phyloP scores from a whole-genome alignment of 1,139 yeast genomes.

The Magnusiomyces clavatus region DNA sequence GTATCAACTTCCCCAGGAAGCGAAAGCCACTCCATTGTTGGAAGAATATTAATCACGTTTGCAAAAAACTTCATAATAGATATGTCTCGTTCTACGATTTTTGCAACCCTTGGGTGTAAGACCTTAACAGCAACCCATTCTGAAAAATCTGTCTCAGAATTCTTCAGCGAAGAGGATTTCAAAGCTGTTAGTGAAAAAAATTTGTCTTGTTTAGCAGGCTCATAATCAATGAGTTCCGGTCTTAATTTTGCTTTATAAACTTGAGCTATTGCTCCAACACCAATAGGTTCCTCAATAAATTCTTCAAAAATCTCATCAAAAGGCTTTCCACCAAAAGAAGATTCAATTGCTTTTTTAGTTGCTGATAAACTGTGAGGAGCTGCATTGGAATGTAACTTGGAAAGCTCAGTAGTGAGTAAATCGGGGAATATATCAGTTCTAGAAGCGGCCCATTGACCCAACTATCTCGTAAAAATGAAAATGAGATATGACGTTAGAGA shows the following conservation, averaged over 20 bases:
- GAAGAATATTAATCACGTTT: slow-evolving; percentile 53
- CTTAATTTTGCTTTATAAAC: slow-evolving; percentile 68
- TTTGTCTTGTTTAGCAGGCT: slow-evolving; percentile 14
- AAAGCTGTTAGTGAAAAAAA: not conserved
- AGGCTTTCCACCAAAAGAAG: slow-evolving; percentile 51
- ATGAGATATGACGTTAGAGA: not conserved
- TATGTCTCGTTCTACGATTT: slow-evolving; percentile 69
- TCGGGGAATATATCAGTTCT: slow-evolving; percentile 87
- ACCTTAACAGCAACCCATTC: slow-evolving; percentile 79
- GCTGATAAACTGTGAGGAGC: slow-evolving; percentile 58
- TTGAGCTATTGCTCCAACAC: slow-evolving; percentile 97
- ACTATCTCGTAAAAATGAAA: slow-evolving; percentile 19
- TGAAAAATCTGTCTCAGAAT: not conserved
- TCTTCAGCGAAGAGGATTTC: not conserved
- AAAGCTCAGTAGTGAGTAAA: slow-evolving; percentile 70
- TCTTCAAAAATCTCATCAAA: slow-evolving; percentile 79
- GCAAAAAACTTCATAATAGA: slow-evolving; percentile 82
- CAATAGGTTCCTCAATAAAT: slow-evolving; percentile 67
- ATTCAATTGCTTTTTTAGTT: slow-evolving; percentile 51
- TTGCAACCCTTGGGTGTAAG: slow-evolving; percentile 77
- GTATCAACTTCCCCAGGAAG: slow-evolving; percentile 91
- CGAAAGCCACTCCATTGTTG: slow-evolving; percentile 97
- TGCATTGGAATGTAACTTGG: slow-evolving; percentile 75
- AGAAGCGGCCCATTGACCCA: slow-evolving; percentile 99
- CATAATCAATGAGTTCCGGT: not conserved